Conservation (phyloP, 345 rosid genomes). For the Erysimum cheiranthoides region DNA sequence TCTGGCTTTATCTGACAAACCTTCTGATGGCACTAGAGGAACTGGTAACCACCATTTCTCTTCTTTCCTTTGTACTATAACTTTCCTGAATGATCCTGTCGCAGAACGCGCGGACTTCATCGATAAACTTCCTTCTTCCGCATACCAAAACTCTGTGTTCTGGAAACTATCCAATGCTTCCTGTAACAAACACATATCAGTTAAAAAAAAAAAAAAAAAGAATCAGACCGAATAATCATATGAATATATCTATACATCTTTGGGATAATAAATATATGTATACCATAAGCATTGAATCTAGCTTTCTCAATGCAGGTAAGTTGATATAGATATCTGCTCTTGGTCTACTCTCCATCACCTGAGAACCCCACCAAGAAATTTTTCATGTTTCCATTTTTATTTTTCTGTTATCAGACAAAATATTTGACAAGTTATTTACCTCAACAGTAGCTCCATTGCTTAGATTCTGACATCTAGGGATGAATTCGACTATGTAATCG, state of each 20-base stretch:
- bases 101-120: constrained; percentile 67
- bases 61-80: constrained; percentile 72
- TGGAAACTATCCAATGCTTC: constrained; percentile 84
- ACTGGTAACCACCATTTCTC: constrained; percentile 99
- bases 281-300: constrained; percentile 87
- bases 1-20: constrained; percentile 83
- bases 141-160: constrained; percentile 88
- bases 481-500: constrained; percentile 77
- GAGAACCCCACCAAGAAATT: neutral
- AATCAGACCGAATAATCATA: neutral
- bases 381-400: neutral
- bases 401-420: constrained; percentile 31
- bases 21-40: constrained; percentile 76
- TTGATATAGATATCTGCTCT: constrained; percentile 84
- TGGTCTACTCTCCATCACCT: constrained; percentile 83
- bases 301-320: constrained; percentile 91
- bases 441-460: constrained; percentile 68
- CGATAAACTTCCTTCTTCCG: constrained; percentile 81
- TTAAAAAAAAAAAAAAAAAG: too few species aligned
- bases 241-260: neutral
- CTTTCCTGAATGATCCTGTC: constrained; percentile 72
- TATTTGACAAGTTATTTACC: constrained; percentile 49
- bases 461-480: constrained; percentile 62
- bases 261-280: constrained; percentile 26
- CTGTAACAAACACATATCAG: constrained; percentile 61